A percentile compares a stretch with the other conserved stretches of the same genome.
phyloP scores from a whole-genome alignment of 2,329 filamentous ascomycete genomes.

The Chaetothyriales sp. region DNA sequence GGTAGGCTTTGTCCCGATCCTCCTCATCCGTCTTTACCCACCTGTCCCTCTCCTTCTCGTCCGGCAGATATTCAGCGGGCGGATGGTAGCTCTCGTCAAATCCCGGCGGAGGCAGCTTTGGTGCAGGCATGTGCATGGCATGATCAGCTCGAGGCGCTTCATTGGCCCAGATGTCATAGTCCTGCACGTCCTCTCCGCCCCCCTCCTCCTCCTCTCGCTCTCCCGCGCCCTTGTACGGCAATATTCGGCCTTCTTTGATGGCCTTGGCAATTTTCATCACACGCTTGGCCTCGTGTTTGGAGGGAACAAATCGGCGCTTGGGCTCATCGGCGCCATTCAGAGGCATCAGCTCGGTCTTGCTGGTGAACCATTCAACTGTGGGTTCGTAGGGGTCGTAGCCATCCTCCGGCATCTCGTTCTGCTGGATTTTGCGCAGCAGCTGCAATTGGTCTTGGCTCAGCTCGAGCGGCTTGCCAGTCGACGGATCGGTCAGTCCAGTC shows the following conservation, averaged over 20 bases:
- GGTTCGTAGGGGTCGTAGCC: conserved; percentile 91
- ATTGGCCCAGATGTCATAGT: conserved; percentile 91
- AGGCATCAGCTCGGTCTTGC: conserved; percentile 84
- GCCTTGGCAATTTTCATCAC: conserved; percentile 96
- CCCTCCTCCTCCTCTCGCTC: conserved; percentile 60
- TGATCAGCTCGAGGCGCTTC: conserved; percentile 72
- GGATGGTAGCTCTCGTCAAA: conserved; percentile 97
- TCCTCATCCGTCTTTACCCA: conserved; percentile 84
- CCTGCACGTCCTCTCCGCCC: conserved; percentile 55
- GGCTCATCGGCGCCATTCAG: conserved; percentile 88
- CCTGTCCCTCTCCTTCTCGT: conserved; percentile 63
- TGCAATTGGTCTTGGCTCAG: conserved; percentile 79
- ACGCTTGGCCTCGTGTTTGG: conserved; percentile 90
- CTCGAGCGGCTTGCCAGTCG: conserved; percentile 83
- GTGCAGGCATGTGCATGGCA: conserved; percentile 86
- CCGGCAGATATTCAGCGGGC: conserved; percentile 83
- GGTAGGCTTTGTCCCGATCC: conserved; percentile 76
- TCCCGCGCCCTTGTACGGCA: conserved; percentile 83
- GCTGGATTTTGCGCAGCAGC: conserved; percentile 73
- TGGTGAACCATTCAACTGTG: conserved; percentile 86
- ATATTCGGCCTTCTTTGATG: conserved; percentile 83
- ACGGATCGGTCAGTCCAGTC: conserved; percentile 88
- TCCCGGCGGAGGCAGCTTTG: conserved; percentile 81
- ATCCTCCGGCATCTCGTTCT: conserved; percentile 75
- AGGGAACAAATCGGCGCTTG: conserved; percentile 88